Conservation (phyloP, 331 rosid genomes). For the Cydonia oblonga region DNA sequence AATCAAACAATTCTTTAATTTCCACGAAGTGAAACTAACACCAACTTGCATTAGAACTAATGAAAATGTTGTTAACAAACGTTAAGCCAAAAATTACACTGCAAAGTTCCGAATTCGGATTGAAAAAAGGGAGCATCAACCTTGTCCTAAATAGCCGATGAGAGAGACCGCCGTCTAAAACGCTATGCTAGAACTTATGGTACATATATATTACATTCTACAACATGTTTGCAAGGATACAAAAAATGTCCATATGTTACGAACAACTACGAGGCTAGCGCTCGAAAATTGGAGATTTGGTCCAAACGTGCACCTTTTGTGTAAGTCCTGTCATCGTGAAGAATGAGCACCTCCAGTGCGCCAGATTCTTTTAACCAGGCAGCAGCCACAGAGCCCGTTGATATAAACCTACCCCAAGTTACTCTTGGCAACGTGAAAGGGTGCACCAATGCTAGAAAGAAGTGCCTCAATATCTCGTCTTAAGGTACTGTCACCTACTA, state of each 20-base stretch:
- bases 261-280: conserved; percentile 23
- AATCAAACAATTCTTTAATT: neutral
- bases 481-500: conserved; percentile 59
- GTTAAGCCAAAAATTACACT: too few species aligned
- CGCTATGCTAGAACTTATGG: neutral
- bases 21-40: neutral
- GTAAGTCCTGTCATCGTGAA: conserved; percentile 41
- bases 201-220: neutral
- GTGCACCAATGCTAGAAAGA: conserved; percentile 63
- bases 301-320: conserved; percentile 19
- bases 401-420: conserved; percentile 66
- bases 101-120: neutral
- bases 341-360: conserved; percentile 52
- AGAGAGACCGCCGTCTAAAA: too few species aligned
- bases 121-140: neutral
- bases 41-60: neutral
- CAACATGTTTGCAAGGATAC: neutral
- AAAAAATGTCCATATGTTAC: neutral
- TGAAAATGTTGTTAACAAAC: too few species aligned
- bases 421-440: conserved; percentile 52
- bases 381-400: conserved; percentile 54
- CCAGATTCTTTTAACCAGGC: conserved; percentile 63
- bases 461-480: conserved; percentile 65
- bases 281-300: conserved; percentile 24
- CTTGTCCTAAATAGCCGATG: too few species aligned